Evolutionary conservation across 306 rosid species (phyloP).

Genomic region (Hippophae tibetana): DNA sequence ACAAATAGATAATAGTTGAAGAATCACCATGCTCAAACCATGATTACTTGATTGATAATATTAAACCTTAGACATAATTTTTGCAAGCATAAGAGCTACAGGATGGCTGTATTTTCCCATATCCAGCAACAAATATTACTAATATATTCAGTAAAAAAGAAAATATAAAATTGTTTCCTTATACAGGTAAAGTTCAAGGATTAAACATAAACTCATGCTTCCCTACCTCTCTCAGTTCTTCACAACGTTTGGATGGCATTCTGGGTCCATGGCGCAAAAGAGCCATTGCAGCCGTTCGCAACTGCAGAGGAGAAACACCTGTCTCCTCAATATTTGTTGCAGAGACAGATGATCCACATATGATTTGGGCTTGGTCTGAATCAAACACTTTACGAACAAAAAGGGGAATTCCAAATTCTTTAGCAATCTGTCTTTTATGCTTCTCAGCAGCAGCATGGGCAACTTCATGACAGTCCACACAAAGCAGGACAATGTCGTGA

Average conservation of each 20-base stretch:
- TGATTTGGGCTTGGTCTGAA: conserved; percentile 27
- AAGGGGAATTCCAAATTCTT: conserved; percentile 88
- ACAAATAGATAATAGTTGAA: not conserved
- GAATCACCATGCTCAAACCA: not conserved
- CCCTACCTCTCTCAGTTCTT: conserved; percentile 67
- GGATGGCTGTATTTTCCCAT: conserved; percentile 11
- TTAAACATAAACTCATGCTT: not conserved
- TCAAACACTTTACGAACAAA: conserved; percentile 65
- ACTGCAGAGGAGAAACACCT: conserved; percentile 89
- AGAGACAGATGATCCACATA: conserved; percentile 21
- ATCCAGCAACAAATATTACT: not conserved
- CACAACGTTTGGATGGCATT: conserved; percentile 73
- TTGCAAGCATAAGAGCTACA: not conserved
- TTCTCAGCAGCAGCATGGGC: conserved; percentile 97
- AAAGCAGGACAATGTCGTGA: conserved; percentile 89
- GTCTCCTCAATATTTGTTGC: conserved; percentile 34
- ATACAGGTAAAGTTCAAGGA: not conserved
- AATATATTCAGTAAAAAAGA: conserved; percentile 1
- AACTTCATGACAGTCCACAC: conserved; percentile 97
- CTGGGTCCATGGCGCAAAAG: conserved; percentile 81
- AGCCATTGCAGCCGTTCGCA: conserved; percentile 90
- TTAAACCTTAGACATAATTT: not conserved
- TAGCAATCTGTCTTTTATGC: conserved; percentile 69
- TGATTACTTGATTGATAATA: not conserved
- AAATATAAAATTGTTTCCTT: not conserved